These are phyloP conservation scores for Firmiana major DNA, from an alignment of 345 rosid species.

Conservation along the genomic window DNA sequence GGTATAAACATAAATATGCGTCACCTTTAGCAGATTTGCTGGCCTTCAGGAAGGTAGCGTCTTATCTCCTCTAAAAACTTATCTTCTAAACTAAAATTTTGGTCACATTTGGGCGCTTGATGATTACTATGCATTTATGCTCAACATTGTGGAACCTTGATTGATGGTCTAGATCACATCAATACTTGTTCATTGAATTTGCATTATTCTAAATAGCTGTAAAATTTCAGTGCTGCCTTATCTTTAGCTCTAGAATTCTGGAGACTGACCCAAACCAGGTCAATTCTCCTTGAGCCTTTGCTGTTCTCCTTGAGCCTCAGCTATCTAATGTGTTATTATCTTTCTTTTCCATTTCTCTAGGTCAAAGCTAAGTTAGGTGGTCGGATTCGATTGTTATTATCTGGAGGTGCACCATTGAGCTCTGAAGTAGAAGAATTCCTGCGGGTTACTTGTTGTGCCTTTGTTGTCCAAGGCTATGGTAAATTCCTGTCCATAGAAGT, in stretches of 20 bases:
- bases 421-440: slow-evolving; percentile 88
- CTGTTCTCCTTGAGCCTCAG: background rate
- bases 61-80: background rate
- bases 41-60: slow-evolving; percentile 88
- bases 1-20: slow-evolving; percentile 72
- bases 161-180: background rate
- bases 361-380: slow-evolving; percentile 91
- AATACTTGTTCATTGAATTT: background rate
- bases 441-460: slow-evolving; percentile 86
- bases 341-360: slow-evolving; percentile 30
- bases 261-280: background rate
- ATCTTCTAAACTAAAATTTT: slow-evolving; percentile 8
- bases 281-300: background rate
- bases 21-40: slow-evolving; percentile 84
- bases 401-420: slow-evolving; percentile 94
- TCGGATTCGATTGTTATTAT: slow-evolving; percentile 64
- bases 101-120: background rate
- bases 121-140: background rate
- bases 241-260: background rate
- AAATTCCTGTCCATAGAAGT: slow-evolving; percentile 18
- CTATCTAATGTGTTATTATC: background rate
- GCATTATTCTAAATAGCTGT: background rate
- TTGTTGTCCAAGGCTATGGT: slow-evolving; percentile 91
- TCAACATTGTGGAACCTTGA: slow-evolving; percentile 1
- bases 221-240: background rate